Evolutionary conservation across 352 stramenopile species (phyloP).

Genomic region (Phytopythium vexans): DNA sequence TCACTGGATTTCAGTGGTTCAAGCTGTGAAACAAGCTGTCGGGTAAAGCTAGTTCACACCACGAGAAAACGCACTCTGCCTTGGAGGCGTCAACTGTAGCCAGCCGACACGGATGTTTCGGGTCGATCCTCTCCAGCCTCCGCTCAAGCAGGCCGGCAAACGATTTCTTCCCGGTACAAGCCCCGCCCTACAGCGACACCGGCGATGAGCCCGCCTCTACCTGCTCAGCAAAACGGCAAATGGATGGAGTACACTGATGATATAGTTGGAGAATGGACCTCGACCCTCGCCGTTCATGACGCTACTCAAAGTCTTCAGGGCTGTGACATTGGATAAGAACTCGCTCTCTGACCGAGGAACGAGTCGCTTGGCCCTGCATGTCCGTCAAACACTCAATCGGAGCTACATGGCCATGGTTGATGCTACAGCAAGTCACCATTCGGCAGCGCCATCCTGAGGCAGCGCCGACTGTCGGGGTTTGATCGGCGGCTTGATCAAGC

Average conservation of each 20-base stretch:
- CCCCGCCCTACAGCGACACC: constrained; percentile 25
- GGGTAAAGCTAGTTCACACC: not conserved
- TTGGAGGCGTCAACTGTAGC: constrained; percentile 25
- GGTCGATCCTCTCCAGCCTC: constrained; percentile 14
- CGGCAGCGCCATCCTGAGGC: constrained; percentile 15
- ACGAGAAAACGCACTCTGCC: constrained; percentile 4
- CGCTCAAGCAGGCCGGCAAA: constrained; percentile 41
- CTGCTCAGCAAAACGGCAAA: too few relatives aligned
- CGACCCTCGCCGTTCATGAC: constrained; percentile 15
- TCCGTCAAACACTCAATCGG: not conserved
- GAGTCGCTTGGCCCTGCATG: constrained; percentile 31
- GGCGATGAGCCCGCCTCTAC: too few relatives aligned
- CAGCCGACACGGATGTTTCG: constrained; percentile 22
- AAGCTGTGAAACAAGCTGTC: not conserved
- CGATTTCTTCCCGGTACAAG: constrained; percentile 46
- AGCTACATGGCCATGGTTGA: too few relatives aligned
- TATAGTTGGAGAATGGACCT: constrained; percentile 44
- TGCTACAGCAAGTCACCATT: constrained; percentile 31
- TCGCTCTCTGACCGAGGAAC: constrained; percentile 26
- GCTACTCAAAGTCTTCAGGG: constrained; percentile 28
- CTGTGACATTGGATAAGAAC: constrained; percentile 48
- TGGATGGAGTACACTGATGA: constrained; percentile 44
- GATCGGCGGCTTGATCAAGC: constrained; percentile 18
- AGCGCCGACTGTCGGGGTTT: constrained; percentile 47
- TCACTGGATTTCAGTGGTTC: constrained; percentile 18